These are phyloP conservation scores for Trifolium repens DNA, from an alignment of 306 rosid species.

Conservation along the genomic window DNA sequence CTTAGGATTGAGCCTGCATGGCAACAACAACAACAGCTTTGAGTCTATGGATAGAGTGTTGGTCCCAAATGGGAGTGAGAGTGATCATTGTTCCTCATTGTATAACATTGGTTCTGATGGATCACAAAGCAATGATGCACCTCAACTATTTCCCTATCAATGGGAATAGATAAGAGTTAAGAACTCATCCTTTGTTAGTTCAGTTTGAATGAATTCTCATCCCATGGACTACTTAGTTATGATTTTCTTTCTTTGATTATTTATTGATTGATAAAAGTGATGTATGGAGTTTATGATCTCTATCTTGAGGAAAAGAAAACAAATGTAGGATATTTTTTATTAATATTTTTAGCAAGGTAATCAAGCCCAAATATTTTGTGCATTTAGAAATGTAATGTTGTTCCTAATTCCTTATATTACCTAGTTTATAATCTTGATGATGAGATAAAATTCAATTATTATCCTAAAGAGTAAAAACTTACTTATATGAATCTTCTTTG, in stretches of 20 bases:
- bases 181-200: constrained; percentile 7
- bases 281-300: neutral
- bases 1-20: constrained; percentile 55
- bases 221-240: neutral
- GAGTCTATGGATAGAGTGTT: constrained; percentile 61
- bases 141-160: constrained; percentile 74
- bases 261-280: neutral
- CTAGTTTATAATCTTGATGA: too few species aligned
- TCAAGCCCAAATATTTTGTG: too few species aligned
- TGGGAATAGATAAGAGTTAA: constrained; percentile 59
- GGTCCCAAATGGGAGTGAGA: constrained; percentile 54
- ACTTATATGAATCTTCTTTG: too few species aligned
- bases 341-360: too few species aligned
- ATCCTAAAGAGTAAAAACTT: too few species aligned
- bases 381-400: too few species aligned
- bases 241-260: neutral
- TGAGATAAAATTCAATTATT: too few species aligned
- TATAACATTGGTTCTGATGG: constrained; percentile 63
- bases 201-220: neutral
- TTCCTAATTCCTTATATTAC: too few species aligned
- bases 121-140: constrained; percentile 57
- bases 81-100: constrained; percentile 61
- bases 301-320: neutral
- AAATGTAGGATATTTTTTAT: too few species aligned
- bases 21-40: constrained; percentile 35